Percentiles rank a stretch among this genome's conserved stretches.
These are phyloP conservation scores for Vitis rotundifolia DNA, from an alignment of 164 flowering plant genomes.

Conservation along the genomic window DNA sequence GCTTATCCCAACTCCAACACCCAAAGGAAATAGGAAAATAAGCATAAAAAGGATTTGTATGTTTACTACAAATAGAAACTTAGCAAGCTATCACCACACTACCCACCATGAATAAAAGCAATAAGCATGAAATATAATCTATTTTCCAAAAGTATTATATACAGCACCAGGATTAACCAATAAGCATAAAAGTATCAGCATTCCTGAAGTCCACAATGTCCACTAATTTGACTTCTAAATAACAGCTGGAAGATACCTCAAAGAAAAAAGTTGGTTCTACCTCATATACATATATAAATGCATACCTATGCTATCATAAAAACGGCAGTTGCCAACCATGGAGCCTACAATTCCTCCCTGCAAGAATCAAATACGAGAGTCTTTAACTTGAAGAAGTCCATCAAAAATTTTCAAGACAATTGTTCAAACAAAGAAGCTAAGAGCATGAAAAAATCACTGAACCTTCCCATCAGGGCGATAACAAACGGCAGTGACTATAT, in stretches of 20 bases:
- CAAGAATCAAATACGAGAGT: conserved; percentile 9
- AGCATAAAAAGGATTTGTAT: too few relatives aligned
- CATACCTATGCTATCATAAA: conserved; percentile 64
- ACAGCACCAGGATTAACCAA: too few relatives aligned
- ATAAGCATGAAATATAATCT: too few relatives aligned
- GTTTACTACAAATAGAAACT: too few relatives aligned
- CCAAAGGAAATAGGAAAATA: too few relatives aligned
- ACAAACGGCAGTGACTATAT: conserved; percentile 78
- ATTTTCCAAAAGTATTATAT: too few relatives aligned
- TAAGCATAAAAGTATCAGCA: too few relatives aligned
- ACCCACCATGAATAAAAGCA: too few relatives aligned
- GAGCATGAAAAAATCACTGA: conserved; percentile 10
- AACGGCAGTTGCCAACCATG: conserved; percentile 62
- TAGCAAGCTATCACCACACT: too few relatives aligned
- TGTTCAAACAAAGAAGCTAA: background rate
- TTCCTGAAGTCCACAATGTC: too few relatives aligned
- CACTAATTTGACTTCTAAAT: too few relatives aligned
- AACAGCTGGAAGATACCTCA: background rate
- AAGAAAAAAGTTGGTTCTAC: background rate
- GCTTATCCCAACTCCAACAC: too few relatives aligned
- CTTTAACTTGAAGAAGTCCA: background rate
- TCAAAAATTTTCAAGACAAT: background rate
- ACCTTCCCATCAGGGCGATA: conserved; percentile 82
- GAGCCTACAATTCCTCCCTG: conserved; percentile 81
- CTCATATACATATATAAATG: background rate